Base-by-base conservation (phyloP, 441 rosid genomes). In the Macaranga tanarius region DNA sequence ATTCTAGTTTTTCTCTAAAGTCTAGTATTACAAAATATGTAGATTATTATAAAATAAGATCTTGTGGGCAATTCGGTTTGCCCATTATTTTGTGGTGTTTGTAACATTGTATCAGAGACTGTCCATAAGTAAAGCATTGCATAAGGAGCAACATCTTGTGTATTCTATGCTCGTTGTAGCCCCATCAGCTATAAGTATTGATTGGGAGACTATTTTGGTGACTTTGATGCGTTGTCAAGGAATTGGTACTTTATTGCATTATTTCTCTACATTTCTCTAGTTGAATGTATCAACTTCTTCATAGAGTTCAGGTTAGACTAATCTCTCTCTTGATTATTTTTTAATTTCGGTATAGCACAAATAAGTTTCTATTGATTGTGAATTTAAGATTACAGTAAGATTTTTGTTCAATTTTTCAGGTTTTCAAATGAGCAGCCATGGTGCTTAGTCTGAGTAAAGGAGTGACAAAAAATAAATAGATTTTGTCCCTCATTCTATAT, bases 81-180 rank as follows among this genome's bases (percentile, higher is more conserved):
- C 97, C 5, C 97, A 92, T 82, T 90, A 89, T 64, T 82, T 94
- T 12, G 97, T 92, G 78, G 20, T 92, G 72, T 89, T 92, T 60
- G 99, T 92, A 38, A 90, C 99, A 17, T 79, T 92, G 67, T 89
- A 92, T 74, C 97, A 92, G 59, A 84, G 97, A 73, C 63, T 90
- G 81, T 97, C 97, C 6, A 94, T 95, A 0, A 92, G 90, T 69
- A 95, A 94, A 79, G 88, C 95, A 10, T 77, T 92, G 78, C 97
- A 95, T 11, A 94, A 92, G 71, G 97, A 92, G 82, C 84, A 92
- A 15, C 99, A 94, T 73, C 99, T 92, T 38, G 97, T 90, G 31
- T 92, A 88, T 77, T 94, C 95, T 13, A 90, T 90, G 97, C 92
- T 94, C 81, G 90, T 94, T 34, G 96, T 95, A n/a, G 96, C 99